Evolutionary conservation across 805 yeast species (phyloP).

Genomic region (Scheffersomyces stipitis): DNA sequence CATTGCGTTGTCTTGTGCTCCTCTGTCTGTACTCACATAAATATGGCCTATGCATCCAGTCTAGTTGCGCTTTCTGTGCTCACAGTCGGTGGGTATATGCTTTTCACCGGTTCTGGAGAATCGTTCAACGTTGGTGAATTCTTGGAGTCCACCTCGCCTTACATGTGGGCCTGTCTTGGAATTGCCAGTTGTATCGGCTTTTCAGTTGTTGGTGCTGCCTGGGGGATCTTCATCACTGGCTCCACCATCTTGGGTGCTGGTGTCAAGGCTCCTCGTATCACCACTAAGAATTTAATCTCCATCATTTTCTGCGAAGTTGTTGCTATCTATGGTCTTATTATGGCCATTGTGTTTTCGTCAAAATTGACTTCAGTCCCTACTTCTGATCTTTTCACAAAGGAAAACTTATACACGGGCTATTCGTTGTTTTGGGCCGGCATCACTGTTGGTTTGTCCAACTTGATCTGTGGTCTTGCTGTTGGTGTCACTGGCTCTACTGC

Average conservation of each 20-base stretch:
- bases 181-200: constrained; percentile 89
- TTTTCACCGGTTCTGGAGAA: constrained; percentile 92
- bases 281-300: constrained; percentile 93
- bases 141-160: constrained; percentile 83
- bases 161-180: constrained; percentile 95
- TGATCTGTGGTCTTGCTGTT: constrained; percentile 95
- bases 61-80: constrained; percentile 33
- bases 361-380: constrained; percentile 72
- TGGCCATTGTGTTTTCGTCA: constrained; percentile 95
- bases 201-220: constrained; percentile 96
- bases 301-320: constrained; percentile 99
- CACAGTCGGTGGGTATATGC: constrained; percentile 54
- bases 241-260: constrained; percentile 96
- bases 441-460: constrained; percentile 90
- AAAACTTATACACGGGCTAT: constrained; percentile 91
- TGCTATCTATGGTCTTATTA: constrained; percentile 95
- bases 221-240: constrained; percentile 98
- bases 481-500: constrained; percentile 99
- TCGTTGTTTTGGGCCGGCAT: constrained; percentile 97
- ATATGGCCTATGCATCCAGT: constrained; percentile 12
- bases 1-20: too few relatives aligned
- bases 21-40: too few relatives aligned
- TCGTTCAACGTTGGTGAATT: constrained; percentile 89
- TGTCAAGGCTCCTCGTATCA: constrained; percentile 94
- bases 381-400: constrained; percentile 66